Conservation (phyloP, 163 green algal genomes). For the Volvox carteri region DNA sequence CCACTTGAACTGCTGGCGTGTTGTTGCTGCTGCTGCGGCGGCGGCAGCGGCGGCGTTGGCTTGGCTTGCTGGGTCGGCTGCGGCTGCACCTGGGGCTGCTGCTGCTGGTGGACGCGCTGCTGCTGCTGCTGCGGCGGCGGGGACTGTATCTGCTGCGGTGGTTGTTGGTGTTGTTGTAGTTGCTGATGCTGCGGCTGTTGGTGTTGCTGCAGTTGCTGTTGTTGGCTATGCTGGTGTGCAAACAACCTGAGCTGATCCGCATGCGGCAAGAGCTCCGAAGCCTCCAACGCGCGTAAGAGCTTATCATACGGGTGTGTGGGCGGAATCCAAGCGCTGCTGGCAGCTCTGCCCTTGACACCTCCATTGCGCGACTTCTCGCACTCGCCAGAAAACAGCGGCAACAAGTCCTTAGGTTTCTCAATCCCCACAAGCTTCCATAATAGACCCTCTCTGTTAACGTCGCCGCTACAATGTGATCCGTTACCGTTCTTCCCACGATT, state of each 20-base stretch:
- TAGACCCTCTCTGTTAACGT: slow-evolving; percentile 70
- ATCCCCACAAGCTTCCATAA: slow-evolving; percentile 53
- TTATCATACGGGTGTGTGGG: slow-evolving; percentile 36
- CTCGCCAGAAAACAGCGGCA: slow-evolving; percentile 49
- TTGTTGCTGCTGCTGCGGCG: neutral
- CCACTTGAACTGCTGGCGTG: neutral
- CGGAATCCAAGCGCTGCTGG: neutral
- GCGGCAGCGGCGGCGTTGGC: neutral
- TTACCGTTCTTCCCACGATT: neutral
- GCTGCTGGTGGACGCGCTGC: neutral
- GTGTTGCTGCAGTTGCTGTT: neutral
- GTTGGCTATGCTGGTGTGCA: slow-evolving; percentile 24
- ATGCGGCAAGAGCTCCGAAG: slow-evolving; percentile 41
- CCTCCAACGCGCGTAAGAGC: slow-evolving; percentile 49
- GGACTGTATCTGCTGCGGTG: neutral
- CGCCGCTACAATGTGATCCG: neutral
- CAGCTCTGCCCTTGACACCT: neutral
- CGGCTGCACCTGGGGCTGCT: slow-evolving; percentile 1
- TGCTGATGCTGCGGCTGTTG: slow-evolving; percentile 4
- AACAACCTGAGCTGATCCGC: slow-evolving; percentile 19
- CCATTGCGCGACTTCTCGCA: neutral
- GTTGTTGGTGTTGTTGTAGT: neutral
- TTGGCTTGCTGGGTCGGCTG: neutral
- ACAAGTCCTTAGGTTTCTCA: slow-evolving; percentile 41
- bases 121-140: neutral